phyloP scores from a whole-genome alignment of 441 rosid genomes.

The Populus trichocarpa region DNA sequence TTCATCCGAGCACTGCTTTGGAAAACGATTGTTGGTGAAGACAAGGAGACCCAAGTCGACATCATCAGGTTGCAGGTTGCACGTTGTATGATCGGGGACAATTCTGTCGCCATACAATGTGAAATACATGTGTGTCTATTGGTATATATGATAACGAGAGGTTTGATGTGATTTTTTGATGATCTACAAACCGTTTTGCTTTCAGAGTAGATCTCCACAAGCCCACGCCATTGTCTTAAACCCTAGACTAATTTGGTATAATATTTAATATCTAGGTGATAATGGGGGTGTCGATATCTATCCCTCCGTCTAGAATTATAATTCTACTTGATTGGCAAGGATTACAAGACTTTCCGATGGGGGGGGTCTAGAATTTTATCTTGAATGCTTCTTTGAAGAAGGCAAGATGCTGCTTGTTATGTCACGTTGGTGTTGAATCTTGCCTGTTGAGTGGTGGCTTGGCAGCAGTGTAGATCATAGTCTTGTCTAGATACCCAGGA shows the following conservation, averaged over 20 bases:
- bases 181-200: neutral
- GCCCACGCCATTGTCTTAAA: neutral
- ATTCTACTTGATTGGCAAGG: neutral
- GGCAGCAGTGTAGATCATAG: neutral
- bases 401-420: neutral
- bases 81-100: neutral
- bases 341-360: neutral
- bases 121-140: neutral
- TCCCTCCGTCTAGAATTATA: neutral
- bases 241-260: neutral
- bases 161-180: neutral
- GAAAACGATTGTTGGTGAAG: neutral
- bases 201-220: neutral
- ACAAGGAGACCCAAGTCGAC: neutral
- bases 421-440: neutral
- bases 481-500: conserved; percentile 31
- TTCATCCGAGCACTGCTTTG: neutral
- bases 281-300: neutral
- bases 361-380: neutral
- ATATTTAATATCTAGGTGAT: neutral
- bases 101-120: neutral
- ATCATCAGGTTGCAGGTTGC: neutral
- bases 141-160: neutral
- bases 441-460: neutral
- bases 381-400: neutral